phyloP scores from a whole-genome alignment of 441 rosid species.

The Gossypium schwendimanii region DNA sequence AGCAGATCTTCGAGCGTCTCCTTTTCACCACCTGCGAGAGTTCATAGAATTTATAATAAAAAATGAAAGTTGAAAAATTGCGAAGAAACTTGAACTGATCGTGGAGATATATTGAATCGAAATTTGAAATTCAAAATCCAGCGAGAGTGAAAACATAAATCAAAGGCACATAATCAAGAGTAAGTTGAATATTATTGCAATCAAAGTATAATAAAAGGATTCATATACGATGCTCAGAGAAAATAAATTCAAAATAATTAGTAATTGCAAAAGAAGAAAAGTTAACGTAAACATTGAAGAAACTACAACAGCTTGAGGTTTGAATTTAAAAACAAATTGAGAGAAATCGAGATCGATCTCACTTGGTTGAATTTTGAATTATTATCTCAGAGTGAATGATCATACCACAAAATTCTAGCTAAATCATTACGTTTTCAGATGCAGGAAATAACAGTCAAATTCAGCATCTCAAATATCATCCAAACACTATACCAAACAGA shows the following conservation, averaged over 20 bases:
- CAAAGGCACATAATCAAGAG: neutral
- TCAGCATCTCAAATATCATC: neutral
- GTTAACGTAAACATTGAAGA: neutral
- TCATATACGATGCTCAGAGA: neutral
- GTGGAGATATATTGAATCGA: neutral
- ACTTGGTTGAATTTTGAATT: neutral
- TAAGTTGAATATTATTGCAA: neutral
- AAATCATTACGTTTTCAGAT: neutral
- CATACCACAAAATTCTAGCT: neutral
- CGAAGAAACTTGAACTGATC: neutral
- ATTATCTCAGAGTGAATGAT: neutral
- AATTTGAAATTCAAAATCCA: constrained; percentile 3
- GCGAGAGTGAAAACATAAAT: neutral
- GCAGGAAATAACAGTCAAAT: neutral
- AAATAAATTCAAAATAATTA: neutral
- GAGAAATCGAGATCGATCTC: neutral
- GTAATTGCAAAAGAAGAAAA: neutral
- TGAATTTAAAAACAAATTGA: neutral
- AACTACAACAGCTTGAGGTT: neutral
- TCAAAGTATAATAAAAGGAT: neutral
- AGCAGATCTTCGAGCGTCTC: constrained; percentile 37
- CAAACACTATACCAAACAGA: neutral
- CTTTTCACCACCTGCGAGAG: constrained; percentile 41
- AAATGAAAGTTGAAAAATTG: neutral
- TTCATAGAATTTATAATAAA: neutral